phyloP scores from a whole-genome alignment of 176 grass and related monocot species.

The Oryza nivara region DNA sequence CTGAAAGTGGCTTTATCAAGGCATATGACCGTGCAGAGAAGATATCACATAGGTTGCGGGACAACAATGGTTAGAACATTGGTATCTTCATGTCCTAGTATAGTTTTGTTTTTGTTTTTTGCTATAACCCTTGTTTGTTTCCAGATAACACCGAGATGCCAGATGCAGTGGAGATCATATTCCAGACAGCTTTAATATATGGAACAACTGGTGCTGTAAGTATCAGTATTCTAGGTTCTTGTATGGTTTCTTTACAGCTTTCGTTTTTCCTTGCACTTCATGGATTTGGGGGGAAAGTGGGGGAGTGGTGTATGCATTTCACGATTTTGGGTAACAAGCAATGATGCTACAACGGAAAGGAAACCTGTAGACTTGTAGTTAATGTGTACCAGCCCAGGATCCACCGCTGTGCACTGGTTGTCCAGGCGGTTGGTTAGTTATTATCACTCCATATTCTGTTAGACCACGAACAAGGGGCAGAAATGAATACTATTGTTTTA shows the following conservation, averaged over 20 bases:
- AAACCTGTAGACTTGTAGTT: not conserved
- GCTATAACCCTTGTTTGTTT: constrained; percentile 26
- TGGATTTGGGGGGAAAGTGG: not conserved
- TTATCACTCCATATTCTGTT: not conserved
- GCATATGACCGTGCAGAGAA: constrained; percentile 74
- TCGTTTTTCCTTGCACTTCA: constrained; percentile 1
- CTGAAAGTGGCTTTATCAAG: constrained; percentile 67
- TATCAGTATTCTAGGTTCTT: constrained; percentile 21
- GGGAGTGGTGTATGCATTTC: not conserved
- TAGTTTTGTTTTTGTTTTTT: not conserved
- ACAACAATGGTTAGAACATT: constrained; percentile 51
- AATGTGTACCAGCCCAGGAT: not conserved
- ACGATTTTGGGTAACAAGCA: not conserved
- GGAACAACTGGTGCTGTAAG: constrained; percentile 69
- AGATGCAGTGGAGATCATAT: constrained; percentile 77
- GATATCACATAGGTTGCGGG: constrained; percentile 56
- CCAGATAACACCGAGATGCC: constrained; percentile 72
- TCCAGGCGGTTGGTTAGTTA: not conserved
- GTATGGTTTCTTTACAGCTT: not conserved
- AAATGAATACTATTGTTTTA: constrained; percentile 13
- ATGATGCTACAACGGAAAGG: not conserved
- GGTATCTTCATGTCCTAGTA: constrained; percentile 14
- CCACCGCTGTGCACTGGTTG: not conserved
- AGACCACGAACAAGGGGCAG: not conserved
- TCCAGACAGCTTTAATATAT: constrained; percentile 64